Evolutionary conservation across 108 stramenopile species (phyloP).

Genomic region (Fragilariopsis cylindrus): DNA sequence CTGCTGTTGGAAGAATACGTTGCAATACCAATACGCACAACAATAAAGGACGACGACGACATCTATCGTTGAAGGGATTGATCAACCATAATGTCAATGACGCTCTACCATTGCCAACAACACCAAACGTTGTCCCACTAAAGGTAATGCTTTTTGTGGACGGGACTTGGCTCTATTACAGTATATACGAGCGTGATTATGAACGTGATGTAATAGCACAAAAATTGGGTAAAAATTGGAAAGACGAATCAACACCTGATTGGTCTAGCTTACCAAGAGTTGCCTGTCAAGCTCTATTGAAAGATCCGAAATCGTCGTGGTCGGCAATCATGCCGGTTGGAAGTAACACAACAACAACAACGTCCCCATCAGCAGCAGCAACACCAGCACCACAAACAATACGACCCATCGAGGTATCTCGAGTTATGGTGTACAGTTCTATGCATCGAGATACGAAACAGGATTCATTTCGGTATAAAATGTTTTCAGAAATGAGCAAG

Average conservation of each 20-base stretch:
- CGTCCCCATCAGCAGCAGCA: slow-evolving; percentile 1
- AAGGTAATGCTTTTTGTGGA: slow-evolving; percentile 89
- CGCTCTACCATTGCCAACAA: not conserved
- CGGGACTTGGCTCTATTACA: slow-evolving; percentile 92
- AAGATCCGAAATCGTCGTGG: slow-evolving; percentile 46
- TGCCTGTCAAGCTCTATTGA: slow-evolving; percentile 56
- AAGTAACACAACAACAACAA: slow-evolving; percentile 28
- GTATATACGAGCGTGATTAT: slow-evolving; percentile 49
- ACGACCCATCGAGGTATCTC: slow-evolving; percentile 77
- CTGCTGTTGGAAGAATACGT: slow-evolving; percentile 1
- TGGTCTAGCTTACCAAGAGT: slow-evolving; percentile 67
- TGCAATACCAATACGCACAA: not conserved
- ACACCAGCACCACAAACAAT: not conserved
- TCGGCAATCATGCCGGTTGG: slow-evolving; percentile 13
- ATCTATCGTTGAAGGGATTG: not conserved
- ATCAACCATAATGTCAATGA: not conserved
- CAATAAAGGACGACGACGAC: slow-evolving; percentile 1
- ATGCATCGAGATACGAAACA: slow-evolving; percentile 62
- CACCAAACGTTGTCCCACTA: slow-evolving; percentile 52
- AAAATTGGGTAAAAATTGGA: slow-evolving; percentile 78
- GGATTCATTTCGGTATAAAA: slow-evolving; percentile 63
- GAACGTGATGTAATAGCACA: slow-evolving; percentile 43
- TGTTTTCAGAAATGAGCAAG: slow-evolving; percentile 78
- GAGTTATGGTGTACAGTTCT: slow-evolving; percentile 79
- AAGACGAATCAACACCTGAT: slow-evolving; percentile 58